Evolutionary conservation across 805 yeast species (phyloP).

Genomic region (Wickerhamiella vanderwaltii): DNA sequence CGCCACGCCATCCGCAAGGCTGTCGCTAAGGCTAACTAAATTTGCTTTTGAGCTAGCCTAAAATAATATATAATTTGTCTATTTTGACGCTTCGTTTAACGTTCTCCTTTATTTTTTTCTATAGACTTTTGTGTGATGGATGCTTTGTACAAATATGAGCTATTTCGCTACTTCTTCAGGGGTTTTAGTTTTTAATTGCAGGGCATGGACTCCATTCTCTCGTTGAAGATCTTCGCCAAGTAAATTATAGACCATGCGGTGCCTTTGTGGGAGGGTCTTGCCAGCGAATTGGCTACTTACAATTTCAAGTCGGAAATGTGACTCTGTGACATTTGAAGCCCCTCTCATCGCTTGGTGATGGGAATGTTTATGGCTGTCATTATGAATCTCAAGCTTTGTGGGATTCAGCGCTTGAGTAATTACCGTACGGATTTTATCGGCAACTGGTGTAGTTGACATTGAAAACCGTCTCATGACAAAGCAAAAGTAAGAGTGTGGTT

Average conservation of each 20-base stretch:
- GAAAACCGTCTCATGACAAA: conserved; percentile 11
- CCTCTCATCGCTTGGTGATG: conserved; percentile 76
- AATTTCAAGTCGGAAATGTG: conserved; percentile 67
- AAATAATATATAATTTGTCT: not conserved
- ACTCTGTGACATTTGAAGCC: conserved; percentile 58
- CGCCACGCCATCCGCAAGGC: conserved; percentile 91
- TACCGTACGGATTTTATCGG: conserved; percentile 36
- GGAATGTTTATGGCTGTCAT: conserved; percentile 81
- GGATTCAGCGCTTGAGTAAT: conserved; percentile 34
- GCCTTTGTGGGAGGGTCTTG: conserved; percentile 57
- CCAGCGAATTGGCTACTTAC: conserved; percentile 61
- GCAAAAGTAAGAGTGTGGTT: too few species aligned
- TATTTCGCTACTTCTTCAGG: conserved; percentile 38
- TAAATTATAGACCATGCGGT: conserved; percentile 56
- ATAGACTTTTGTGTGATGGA: too few species aligned
- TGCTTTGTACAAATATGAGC: too few species aligned
- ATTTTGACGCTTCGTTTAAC: too few species aligned
- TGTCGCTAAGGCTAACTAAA: conserved; percentile 68
- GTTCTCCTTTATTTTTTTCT: too few species aligned
- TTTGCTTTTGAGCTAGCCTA: too few species aligned
- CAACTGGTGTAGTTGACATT: conserved; percentile 32
- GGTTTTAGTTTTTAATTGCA: conserved; percentile 76
- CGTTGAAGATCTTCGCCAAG: conserved; percentile 57
- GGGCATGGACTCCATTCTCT: conserved; percentile 68
- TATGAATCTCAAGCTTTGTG: conserved; percentile 40